phyloP scores from a whole-genome alignment of 352 stramenopile species.

The Pythium scleroteichum region DNA sequence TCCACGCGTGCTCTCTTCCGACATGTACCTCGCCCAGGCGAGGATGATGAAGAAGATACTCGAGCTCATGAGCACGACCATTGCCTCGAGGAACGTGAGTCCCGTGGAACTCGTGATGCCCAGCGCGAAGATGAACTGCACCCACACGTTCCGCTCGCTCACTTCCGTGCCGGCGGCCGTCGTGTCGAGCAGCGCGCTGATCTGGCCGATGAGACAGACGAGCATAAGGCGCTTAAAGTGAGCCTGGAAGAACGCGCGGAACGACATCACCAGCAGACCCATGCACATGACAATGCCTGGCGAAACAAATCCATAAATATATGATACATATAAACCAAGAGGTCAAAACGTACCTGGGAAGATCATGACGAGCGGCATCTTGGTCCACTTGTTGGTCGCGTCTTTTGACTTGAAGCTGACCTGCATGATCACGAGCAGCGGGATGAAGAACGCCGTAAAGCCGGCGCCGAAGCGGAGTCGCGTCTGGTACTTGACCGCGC shows the following conservation, averaged over 20 bases:
- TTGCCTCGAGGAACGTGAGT: slow-evolving; percentile 71
- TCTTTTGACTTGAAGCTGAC: slow-evolving; percentile 80
- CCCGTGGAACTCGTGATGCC: slow-evolving; percentile 83
- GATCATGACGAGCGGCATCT: slow-evolving; percentile 76
- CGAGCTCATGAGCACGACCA: slow-evolving; percentile 49
- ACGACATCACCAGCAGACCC: slow-evolving; percentile 67
- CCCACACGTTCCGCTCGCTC: slow-evolving; percentile 82
- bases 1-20: slow-evolving; percentile 8
- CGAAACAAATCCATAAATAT: neutral
- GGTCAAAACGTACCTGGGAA: slow-evolving; percentile 47
- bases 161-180: slow-evolving; percentile 72
- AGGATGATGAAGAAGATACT: slow-evolving; percentile 80
- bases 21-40: slow-evolving; percentile 61
- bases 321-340: no score
- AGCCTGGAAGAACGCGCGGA: slow-evolving; percentile 60
- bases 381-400: slow-evolving; percentile 60
- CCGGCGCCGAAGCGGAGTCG: slow-evolving; percentile 69
- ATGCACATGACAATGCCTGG: slow-evolving; percentile 71
- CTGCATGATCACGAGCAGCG: slow-evolving; percentile 85
- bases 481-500: slow-evolving; percentile 69
- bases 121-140: slow-evolving; percentile 86
- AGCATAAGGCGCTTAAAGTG: slow-evolving; percentile 50
- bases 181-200: slow-evolving; percentile 74
- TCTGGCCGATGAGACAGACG: slow-evolving; percentile 71
- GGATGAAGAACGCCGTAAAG: slow-evolving; percentile 83